Percentiles rank a stretch among this genome's conserved stretches.
Conservation (phyloP, 2,329 filamentous ascomycete species). For the Exutisphaerella laricina region DNA sequence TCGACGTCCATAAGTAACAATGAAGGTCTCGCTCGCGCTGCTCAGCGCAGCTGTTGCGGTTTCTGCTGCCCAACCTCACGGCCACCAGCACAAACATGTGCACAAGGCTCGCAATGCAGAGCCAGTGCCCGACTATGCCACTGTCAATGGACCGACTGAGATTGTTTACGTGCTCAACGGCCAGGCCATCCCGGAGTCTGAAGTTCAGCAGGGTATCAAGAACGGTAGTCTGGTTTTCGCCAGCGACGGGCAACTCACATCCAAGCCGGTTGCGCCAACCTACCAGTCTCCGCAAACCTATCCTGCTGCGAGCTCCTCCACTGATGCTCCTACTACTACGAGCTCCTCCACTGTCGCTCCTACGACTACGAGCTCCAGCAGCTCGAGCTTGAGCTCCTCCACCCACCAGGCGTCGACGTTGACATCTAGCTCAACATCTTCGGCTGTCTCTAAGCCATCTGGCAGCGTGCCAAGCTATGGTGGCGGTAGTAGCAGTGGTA, state of each 20-base stretch:
- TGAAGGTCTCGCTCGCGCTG: constrained; percentile 35
- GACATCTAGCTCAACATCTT: background rate
- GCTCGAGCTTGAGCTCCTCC: background rate
- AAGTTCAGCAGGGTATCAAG: constrained; percentile 66
- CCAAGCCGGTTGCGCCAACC: constrained; percentile 32
- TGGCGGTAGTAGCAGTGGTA: constrained; percentile 1
- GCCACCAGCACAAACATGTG: constrained; percentile 54
- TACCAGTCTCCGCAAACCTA: constrained; percentile 9
- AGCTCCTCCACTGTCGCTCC: constrained; percentile 24
- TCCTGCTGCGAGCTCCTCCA: constrained; percentile 23
- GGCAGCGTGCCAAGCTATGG: background rate
- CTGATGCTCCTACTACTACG: background rate
- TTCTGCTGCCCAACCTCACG: constrained; percentile 50
- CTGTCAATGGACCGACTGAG: constrained; percentile 57
- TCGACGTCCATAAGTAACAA: constrained; percentile 20
- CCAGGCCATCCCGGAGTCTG: constrained; percentile 52
- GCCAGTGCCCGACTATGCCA: constrained; percentile 44
- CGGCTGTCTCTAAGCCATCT: constrained; percentile 7
- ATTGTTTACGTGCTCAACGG: constrained; percentile 69
- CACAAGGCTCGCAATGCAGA: constrained; percentile 50
- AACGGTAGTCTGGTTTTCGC: constrained; percentile 62
- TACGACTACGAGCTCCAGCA: constrained; percentile 20
- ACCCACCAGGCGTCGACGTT: constrained; percentile 10
- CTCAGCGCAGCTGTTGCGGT: constrained; percentile 36
- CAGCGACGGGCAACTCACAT: constrained; percentile 40